Conservation (phyloP, 371 early-diverging fungal species). For the Mucor racemosus region DNA sequence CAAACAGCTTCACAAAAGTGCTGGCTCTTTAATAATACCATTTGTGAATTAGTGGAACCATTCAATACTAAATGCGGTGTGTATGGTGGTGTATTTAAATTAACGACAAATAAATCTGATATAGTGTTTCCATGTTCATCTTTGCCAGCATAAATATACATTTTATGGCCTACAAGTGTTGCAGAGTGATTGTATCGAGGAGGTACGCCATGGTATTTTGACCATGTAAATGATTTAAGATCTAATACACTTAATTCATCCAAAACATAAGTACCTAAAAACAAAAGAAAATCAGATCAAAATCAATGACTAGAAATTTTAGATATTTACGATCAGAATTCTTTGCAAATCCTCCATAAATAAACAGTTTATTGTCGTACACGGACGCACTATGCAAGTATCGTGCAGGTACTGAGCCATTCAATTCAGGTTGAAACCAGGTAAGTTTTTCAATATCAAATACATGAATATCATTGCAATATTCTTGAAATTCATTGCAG, state of each 20-base stretch:
- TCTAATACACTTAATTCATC: constrained; percentile 63
- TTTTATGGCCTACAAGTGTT: constrained; percentile 57
- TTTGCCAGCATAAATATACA: constrained; percentile 66
- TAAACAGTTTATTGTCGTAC: constrained; percentile 62
- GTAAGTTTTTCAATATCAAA: constrained; percentile 59
- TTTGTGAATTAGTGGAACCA: constrained; percentile 47
- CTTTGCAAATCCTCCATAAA: constrained; percentile 69
- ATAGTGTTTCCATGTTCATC: constrained; percentile 66
- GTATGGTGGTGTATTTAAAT: constrained; percentile 53
- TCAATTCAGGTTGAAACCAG: constrained; percentile 63
- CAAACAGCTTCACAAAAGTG: constrained; percentile 71
- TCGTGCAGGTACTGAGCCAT: constrained; percentile 57
- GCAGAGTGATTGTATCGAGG: constrained; percentile 69
- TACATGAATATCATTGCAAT: constrained; percentile 67
- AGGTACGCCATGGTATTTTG: constrained; percentile 54
- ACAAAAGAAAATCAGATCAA: not conserved
- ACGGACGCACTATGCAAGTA: constrained; percentile 67
- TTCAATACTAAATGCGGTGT: constrained; percentile 49
- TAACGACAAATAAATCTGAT: constrained; percentile 62
- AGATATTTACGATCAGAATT: constrained; percentile 57
- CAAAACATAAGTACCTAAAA: constrained; percentile 37
- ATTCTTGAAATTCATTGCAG: constrained; percentile 59
- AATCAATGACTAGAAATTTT: not conserved
- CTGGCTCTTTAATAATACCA: constrained; percentile 66
- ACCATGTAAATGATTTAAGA: constrained; percentile 62